Conservation (phyloP, 2,329 filamentous ascomycete genomes). For the Paecilomyces formosus region DNA sequence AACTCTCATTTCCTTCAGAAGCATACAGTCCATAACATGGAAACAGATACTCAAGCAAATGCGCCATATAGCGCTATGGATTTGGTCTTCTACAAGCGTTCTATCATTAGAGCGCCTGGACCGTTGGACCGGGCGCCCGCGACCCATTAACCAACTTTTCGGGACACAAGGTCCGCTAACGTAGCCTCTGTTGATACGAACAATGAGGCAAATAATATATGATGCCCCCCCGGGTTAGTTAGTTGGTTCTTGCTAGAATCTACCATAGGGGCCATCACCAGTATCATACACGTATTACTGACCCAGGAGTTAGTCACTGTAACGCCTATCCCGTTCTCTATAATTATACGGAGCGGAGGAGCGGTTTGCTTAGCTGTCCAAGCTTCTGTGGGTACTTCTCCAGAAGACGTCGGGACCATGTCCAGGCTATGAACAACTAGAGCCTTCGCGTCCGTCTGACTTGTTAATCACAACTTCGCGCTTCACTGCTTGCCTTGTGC, state of each 20-base stretch:
- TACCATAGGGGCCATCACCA: too few species aligned
- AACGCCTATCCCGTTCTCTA: background rate
- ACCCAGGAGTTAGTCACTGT: background rate
- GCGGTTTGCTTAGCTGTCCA: background rate
- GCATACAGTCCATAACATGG: background rate
- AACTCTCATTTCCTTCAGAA: background rate
- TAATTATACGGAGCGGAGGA: too few species aligned
- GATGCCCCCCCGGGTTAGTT: background rate
- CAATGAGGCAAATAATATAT: background rate
- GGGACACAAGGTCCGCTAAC: background rate
- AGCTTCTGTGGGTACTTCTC: background rate
- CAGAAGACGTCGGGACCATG: background rate
- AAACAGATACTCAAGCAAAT: background rate
- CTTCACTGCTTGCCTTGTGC: background rate
- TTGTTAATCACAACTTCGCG: background rate
- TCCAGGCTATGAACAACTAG: background rate
- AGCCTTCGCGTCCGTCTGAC: background rate
- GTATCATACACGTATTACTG: too few species aligned
- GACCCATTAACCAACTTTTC: background rate
- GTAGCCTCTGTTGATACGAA: background rate
- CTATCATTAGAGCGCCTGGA: background rate
- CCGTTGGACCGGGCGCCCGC: background rate
- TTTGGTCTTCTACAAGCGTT: background rate
- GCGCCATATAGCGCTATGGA: background rate
- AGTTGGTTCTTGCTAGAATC: too few species aligned